Evolutionary conservation across 805 yeast species (phyloP).

Genomic region (Ogataea philodendri): DNA sequence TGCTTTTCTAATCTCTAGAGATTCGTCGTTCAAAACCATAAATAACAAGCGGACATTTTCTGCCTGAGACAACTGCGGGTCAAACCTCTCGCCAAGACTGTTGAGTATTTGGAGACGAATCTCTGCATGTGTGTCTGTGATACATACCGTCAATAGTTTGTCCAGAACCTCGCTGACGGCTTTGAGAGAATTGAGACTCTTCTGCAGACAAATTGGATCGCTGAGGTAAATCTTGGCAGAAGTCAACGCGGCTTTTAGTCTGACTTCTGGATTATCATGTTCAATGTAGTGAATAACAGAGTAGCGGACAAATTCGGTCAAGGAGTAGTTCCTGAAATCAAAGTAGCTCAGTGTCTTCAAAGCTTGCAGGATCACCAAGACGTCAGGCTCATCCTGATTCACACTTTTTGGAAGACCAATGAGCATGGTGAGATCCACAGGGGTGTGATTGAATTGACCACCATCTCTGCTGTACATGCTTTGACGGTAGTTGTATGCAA

Average conservation of each 20-base stretch:
- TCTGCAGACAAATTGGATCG: conserved; percentile 82
- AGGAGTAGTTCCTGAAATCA: conserved; percentile 68
- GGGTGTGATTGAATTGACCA: conserved; percentile 27
- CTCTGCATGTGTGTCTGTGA: conserved; percentile 85
- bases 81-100: conserved; percentile 72
- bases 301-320: conserved; percentile 83
- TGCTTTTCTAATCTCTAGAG: conserved; percentile 74
- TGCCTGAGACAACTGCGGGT: conserved; percentile 91
- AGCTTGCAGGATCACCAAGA: conserved; percentile 65
- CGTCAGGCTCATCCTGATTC: conserved; percentile 32
- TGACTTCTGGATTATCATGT: conserved; percentile 72
- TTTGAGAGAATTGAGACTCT: conserved; percentile 73
- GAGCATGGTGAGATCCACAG: conserved; percentile 21
- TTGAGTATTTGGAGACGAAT: conserved; percentile 77
- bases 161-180: conserved; percentile 85
- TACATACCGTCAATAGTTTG: conserved; percentile 74
- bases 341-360: conserved; percentile 73
- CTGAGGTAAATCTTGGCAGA: conserved; percentile 71
- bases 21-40: conserved; percentile 89
- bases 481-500: conserved; percentile 77
- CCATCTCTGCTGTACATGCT: conserved; percentile 72
- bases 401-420: conserved; percentile 23
- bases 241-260: conserved; percentile 82
- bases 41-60: conserved; percentile 82
- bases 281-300: conserved; percentile 84